These are phyloP conservation scores for Tanozyma kutaoensis DNA, from an alignment of 805 yeast species.

Conservation along the genomic window DNA sequence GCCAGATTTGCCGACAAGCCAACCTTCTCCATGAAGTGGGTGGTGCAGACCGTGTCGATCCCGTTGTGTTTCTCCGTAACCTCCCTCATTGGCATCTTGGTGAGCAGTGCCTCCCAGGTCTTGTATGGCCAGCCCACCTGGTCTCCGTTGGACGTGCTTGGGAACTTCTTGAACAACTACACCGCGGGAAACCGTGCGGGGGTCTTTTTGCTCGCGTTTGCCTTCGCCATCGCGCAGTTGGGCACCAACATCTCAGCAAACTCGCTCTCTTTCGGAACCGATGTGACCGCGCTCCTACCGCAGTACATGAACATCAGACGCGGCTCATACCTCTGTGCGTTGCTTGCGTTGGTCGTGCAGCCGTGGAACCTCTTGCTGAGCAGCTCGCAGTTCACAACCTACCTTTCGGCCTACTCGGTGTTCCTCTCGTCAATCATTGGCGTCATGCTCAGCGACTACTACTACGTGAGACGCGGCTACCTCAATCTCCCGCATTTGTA, in stretches of 20 bases:
- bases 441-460: conserved; percentile 36
- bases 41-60: conserved; percentile 42
- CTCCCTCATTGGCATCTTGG: conserved; percentile 73
- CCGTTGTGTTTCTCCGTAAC: conserved; percentile 73
- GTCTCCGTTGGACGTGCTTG: conserved; percentile 74
- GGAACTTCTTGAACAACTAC: conserved; percentile 38
- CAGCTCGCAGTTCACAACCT: conserved; percentile 65
- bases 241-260: conserved; percentile 70
- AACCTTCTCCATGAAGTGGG: conserved; percentile 22
- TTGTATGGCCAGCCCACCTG: conserved; percentile 62
- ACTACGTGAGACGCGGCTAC: conserved; percentile 58
- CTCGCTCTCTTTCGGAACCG: conserved; percentile 61
- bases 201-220: conserved; percentile 59
- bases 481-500: conserved; percentile 54
- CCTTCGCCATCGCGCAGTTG: conserved; percentile 63
- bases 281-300: conserved; percentile 54
- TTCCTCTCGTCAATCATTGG: conserved; percentile 80
- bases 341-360: conserved; percentile 54
- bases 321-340: conserved; percentile 70
- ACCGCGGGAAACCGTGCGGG: conserved; percentile 61
- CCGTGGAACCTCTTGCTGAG: conserved; percentile 57
- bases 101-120: conserved; percentile 63
- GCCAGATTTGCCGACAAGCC: conserved; percentile 59
- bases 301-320: conserved; percentile 60
- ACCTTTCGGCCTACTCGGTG: conserved; percentile 68